phyloP scores from a whole-genome alignment of 192 early-diverging fungal genomes.

The Helicostylum pulchrum region DNA sequence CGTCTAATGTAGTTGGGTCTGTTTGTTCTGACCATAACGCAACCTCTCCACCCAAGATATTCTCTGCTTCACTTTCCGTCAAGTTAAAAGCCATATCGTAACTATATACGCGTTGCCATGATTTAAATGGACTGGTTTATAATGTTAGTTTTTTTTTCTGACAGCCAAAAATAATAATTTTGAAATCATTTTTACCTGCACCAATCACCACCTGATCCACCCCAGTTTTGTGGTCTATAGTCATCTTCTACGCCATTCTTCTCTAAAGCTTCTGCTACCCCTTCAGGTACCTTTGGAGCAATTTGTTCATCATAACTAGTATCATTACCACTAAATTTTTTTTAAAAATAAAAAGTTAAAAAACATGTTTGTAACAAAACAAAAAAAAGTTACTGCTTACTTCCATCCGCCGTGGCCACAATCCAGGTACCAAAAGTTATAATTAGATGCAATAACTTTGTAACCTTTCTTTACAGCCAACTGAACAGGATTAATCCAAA shows the following conservation, averaged over 20 bases:
- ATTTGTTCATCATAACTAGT: constrained; percentile 45
- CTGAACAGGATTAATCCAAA: constrained; percentile 67
- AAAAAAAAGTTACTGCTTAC: constrained; percentile 31
- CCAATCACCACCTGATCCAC: constrained; percentile 60
- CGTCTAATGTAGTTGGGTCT: constrained; percentile 63
- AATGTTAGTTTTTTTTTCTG: not conserved
- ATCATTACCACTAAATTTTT: constrained; percentile 50
- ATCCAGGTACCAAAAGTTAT: constrained; percentile 74
- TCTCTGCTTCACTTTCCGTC: constrained; percentile 44
- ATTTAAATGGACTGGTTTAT: constrained; percentile 60
- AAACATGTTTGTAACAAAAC: not conserved
- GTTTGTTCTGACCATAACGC: constrained; percentile 73
- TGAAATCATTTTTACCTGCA: constrained; percentile 42
- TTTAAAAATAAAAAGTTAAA: not conserved
- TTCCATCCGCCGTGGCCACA: constrained; percentile 75
- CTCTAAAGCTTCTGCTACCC: constrained; percentile 31
- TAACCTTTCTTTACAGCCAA: constrained; percentile 58
- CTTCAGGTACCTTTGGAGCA: constrained; percentile 23
- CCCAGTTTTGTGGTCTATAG: constrained; percentile 37
- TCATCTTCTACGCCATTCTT: constrained; percentile 24
- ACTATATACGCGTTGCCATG: constrained; percentile 72
- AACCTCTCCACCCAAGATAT: constrained; percentile 71
- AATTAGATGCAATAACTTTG: constrained; percentile 61
- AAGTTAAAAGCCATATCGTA: constrained; percentile 63
- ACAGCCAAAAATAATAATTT: not conserved